phyloP scores from a whole-genome alignment of 306 rosid genomes.

The Rosa multiflora region DNA sequence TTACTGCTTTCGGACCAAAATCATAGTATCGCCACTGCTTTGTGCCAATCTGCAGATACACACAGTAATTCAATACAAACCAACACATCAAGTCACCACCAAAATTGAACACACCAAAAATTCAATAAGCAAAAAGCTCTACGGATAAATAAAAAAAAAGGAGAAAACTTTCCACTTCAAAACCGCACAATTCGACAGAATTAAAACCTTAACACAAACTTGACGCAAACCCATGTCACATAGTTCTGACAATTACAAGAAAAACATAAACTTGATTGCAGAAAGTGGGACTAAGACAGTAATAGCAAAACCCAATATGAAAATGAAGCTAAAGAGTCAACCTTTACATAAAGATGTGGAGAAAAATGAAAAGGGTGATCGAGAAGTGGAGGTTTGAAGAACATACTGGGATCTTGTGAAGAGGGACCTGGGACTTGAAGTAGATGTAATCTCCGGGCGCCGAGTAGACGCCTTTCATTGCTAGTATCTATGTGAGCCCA shows the following conservation, averaged over 20 bases:
- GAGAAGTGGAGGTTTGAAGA: slow-evolving; percentile 12
- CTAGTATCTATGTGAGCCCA: slow-evolving; percentile 25
- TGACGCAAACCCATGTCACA: not conserved
- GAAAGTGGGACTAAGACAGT: not conserved
- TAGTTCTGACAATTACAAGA: not conserved
- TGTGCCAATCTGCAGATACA: slow-evolving; percentile 71
- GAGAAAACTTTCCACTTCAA: not conserved
- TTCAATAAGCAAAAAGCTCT: not conserved
- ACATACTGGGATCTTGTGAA: slow-evolving; percentile 93
- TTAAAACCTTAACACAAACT: not conserved
- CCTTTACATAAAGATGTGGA: not conserved
- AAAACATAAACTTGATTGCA: not conserved
- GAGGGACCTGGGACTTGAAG: slow-evolving; percentile 99
- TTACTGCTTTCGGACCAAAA: slow-evolving; percentile 91
- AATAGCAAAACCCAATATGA: not conserved
- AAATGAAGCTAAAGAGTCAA: slow-evolving; percentile 4
- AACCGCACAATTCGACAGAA: slow-evolving; percentile 10
- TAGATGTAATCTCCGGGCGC: slow-evolving; percentile 97
- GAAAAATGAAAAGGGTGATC: slow-evolving; percentile 3
- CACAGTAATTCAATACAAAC: not conserved
- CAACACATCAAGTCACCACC: not conserved
- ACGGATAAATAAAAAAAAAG: not conserved
- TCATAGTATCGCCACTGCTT: slow-evolving; percentile 98
- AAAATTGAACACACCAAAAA: not conserved
- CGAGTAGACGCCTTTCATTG: slow-evolving; percentile 93